Evolutionary conservation across 441 rosid species (phyloP).

Genomic region (Brassica balearica): DNA sequence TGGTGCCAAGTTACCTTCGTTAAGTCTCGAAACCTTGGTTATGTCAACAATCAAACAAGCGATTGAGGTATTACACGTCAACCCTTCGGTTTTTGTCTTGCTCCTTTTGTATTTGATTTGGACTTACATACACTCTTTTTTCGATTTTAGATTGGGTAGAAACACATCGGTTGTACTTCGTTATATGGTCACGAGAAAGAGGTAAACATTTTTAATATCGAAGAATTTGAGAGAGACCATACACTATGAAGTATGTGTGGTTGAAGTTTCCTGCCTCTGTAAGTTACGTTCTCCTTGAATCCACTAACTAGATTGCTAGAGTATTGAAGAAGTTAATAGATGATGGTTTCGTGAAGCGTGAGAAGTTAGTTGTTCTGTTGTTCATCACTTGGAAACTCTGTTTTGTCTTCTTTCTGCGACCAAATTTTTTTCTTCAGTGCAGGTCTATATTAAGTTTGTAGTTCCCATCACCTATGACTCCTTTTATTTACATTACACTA

Average conservation of each 20-base stretch:
- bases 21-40: not conserved
- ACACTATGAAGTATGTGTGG: not conserved
- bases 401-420: constrained; percentile 33
- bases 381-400: no score
- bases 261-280: not conserved
- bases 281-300: not conserved
- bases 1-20: not conserved
- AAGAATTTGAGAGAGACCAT: not conserved
- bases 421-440: not conserved
- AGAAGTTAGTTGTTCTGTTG: no score
- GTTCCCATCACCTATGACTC: not conserved
- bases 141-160: no score
- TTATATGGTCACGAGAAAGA: not conserved
- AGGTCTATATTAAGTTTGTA: not conserved
- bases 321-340: constrained; percentile 66
- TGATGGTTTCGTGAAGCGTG: constrained; percentile 60
- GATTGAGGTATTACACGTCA: not conserved
- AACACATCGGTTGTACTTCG: no score
- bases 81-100: not conserved
- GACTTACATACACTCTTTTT: no score
- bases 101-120: no score
- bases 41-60: not conserved
- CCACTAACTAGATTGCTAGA: constrained; percentile 59
- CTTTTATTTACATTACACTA: not conserved
- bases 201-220: not conserved